Conservation (phyloP, 345 rosid genomes). For the Boechera divaricarpa region DNA sequence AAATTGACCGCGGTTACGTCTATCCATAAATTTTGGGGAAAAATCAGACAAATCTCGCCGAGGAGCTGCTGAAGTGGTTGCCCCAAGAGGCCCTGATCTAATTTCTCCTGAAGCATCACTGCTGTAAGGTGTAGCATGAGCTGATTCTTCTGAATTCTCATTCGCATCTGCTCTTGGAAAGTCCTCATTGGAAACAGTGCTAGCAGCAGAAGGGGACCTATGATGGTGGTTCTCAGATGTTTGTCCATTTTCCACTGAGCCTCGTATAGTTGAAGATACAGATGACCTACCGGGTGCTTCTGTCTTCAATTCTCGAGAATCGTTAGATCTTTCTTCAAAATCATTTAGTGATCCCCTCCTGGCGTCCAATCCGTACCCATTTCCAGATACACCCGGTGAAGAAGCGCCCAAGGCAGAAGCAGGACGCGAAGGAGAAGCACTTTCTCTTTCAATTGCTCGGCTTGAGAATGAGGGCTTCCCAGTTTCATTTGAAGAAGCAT, state of each 20-base stretch:
- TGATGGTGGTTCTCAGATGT: slow-evolving; percentile 53
- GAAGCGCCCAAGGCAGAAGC: slow-evolving; percentile 64
- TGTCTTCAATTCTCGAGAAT: slow-evolving; percentile 51
- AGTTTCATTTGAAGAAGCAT: slow-evolving; percentile 49
- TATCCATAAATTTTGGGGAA: slow-evolving; percentile 59
- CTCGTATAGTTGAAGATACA: slow-evolving; percentile 58
- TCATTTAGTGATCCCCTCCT: slow-evolving; percentile 55
- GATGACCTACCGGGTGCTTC: slow-evolving; percentile 58
- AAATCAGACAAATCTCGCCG: slow-evolving; percentile 65
- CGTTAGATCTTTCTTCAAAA: slow-evolving; percentile 61
- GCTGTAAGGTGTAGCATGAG: slow-evolving; percentile 62
- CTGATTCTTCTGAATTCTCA: slow-evolving; percentile 63
- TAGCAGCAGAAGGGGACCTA: slow-evolving; percentile 68
- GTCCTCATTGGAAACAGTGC: slow-evolving; percentile 54
- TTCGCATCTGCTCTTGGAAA: slow-evolving; percentile 62
- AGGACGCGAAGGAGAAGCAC: slow-evolving; percentile 65
- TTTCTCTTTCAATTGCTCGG: slow-evolving; percentile 52
- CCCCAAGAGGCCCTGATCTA: slow-evolving; percentile 55
- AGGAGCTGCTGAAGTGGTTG: slow-evolving; percentile 51
- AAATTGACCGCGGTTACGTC: slow-evolving; percentile 64
- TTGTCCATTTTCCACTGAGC: slow-evolving; percentile 54
- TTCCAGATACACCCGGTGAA: slow-evolving; percentile 55
- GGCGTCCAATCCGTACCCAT: slow-evolving; percentile 57
- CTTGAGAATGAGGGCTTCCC: slow-evolving; percentile 51
- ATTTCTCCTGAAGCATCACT: slow-evolving; percentile 87